Evolutionary conservation across 2,329 filamentous ascomycete genomes (phyloP).

Genomic region (Hysterium pulicare): DNA sequence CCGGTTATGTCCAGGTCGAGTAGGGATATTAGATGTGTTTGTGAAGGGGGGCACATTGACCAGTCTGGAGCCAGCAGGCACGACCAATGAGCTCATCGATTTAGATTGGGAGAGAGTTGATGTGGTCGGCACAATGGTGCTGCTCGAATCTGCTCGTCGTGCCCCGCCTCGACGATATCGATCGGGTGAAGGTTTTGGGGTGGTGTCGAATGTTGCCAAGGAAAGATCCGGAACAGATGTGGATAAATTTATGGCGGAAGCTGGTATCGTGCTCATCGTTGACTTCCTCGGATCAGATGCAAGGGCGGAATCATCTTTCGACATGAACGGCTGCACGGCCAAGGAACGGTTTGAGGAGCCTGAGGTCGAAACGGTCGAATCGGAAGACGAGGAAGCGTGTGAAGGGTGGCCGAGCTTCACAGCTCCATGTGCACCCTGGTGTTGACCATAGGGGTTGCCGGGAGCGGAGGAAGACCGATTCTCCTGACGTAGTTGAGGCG

Average conservation of each 20-base stretch:
- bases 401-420: conserved; percentile 33
- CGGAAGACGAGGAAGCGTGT: conserved; percentile 41
- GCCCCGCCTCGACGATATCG: conserved; percentile 73
- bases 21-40: conserved; percentile 15
- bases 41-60: conserved; percentile 56
- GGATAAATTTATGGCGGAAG: conserved; percentile 50
- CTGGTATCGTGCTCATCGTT: conserved; percentile 34
- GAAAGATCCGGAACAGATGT: conserved; percentile 53
- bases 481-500: conserved; percentile 56
- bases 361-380: conserved; percentile 46
- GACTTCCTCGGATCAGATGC: conserved; percentile 39
- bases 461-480: conserved; percentile 55
- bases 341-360: conserved; percentile 50
- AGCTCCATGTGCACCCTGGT: conserved; percentile 24
- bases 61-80: conserved; percentile 43
- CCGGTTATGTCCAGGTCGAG: conserved; percentile 51
- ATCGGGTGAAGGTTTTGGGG: conserved; percentile 70
- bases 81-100: conserved; percentile 10
- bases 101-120: conserved; percentile 27
- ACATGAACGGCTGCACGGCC: conserved; percentile 27
- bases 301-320: conserved; percentile 50
- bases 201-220: conserved; percentile 53
- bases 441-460: conserved; percentile 39
- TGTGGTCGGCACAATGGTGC: conserved; percentile 28
- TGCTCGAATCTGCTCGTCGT: conserved; percentile 52